These are phyloP conservation scores for Aphanomyces invadans DNA, from an alignment of 352 stramenopile genomes.

Conservation along the genomic window DNA sequence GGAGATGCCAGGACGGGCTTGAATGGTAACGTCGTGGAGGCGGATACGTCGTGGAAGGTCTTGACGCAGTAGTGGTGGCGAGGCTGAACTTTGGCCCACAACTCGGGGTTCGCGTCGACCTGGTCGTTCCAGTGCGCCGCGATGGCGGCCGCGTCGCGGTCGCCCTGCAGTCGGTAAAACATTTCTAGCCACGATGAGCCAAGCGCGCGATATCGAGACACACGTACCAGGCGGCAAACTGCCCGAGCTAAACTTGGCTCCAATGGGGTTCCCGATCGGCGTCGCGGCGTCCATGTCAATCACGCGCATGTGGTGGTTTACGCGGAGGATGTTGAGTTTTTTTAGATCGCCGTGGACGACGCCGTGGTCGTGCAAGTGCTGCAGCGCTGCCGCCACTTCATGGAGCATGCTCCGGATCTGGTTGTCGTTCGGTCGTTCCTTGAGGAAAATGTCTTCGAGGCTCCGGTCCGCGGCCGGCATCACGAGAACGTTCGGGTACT, in stretches of 20 bases:
- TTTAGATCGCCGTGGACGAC: conserved; percentile 29
- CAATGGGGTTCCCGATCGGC: background rate
- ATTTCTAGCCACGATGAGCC: conserved; percentile 16
- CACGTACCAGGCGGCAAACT: conserved; percentile 18
- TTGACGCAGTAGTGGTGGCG: background rate
- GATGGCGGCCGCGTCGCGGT: background rate
- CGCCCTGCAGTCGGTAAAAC: conserved; percentile 21
- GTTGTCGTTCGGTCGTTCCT: conserved; percentile 12
- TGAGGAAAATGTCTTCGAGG: conserved; percentile 13
- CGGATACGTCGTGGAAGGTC: background rate
- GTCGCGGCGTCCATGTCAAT: conserved; percentile 27
- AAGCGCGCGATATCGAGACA: too few species aligned
- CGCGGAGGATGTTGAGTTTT: conserved; percentile 27
- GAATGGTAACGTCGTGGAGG: conserved; percentile 3
- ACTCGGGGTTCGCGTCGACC: background rate
- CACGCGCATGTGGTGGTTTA: conserved; percentile 18
- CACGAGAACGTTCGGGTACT: conserved; percentile 7
- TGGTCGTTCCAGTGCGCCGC: conserved; percentile 4
- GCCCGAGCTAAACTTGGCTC: conserved; percentile 26
- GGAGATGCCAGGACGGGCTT: conserved; percentile 1
- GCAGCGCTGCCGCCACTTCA: conserved; percentile 4
- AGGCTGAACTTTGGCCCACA: background rate
- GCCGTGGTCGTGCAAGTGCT: background rate
- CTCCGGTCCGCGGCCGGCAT: conserved; percentile 10
- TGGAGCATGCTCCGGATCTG: conserved; percentile 12